Percentiles rank a stretch among this genome's conserved stretches.
phyloP scores from a whole-genome alignment of 257 asterid species.

The Linderniella brevidens region DNA sequence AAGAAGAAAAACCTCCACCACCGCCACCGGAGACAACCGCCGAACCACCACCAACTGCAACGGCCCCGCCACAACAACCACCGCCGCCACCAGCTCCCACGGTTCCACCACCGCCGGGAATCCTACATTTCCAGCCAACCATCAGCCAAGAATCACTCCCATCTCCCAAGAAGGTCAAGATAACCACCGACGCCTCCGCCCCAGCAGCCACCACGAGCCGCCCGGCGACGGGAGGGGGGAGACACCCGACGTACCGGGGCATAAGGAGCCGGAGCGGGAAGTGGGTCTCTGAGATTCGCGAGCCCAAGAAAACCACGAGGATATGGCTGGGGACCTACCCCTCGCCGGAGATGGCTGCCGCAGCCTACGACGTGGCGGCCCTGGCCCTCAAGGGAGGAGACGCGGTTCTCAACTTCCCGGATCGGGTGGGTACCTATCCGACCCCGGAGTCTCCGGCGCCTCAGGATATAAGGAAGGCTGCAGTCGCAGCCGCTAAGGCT shows the following conservation, averaged over 20 bases:
- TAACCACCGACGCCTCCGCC: not conserved
- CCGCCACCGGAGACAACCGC: slow-evolving; percentile 5
- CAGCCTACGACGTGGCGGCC: slow-evolving; percentile 6
- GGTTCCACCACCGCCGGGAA: slow-evolving; percentile 10
- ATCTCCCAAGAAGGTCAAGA: slow-evolving; percentile 3
- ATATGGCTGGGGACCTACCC: slow-evolving; percentile 7
- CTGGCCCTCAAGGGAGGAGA: slow-evolving; percentile 2
- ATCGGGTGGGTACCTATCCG: not conserved
- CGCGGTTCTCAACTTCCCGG: not conserved
- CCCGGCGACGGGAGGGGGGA: slow-evolving; percentile 16
- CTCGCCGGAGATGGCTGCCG: slow-evolving; percentile 7
- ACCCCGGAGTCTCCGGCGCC: slow-evolving; percentile 1
- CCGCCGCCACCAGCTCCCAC: slow-evolving; percentile 10
- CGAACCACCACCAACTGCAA: slow-evolving; percentile 6
- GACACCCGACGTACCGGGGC: slow-evolving; percentile 14
- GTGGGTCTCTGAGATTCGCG: slow-evolving; percentile 5
- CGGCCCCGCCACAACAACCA: slow-evolving; percentile 4
- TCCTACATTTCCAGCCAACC: slow-evolving; percentile 14
- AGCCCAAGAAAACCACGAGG: slow-evolving; percentile 4
- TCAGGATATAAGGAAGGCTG: not conserved
- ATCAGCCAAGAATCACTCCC: slow-evolving; percentile 11
- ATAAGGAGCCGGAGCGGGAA: slow-evolving; percentile 4
- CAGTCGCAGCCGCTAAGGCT: not conserved
- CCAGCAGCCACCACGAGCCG: slow-evolving; percentile 12
- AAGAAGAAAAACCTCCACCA: slow-evolving; percentile 11